Evolutionary conservation across 495 filamentous ascomycete species (phyloP), one percentile per base, ranked within the genome.

Genomic region (Oleoguttula mirabilis): DNA sequence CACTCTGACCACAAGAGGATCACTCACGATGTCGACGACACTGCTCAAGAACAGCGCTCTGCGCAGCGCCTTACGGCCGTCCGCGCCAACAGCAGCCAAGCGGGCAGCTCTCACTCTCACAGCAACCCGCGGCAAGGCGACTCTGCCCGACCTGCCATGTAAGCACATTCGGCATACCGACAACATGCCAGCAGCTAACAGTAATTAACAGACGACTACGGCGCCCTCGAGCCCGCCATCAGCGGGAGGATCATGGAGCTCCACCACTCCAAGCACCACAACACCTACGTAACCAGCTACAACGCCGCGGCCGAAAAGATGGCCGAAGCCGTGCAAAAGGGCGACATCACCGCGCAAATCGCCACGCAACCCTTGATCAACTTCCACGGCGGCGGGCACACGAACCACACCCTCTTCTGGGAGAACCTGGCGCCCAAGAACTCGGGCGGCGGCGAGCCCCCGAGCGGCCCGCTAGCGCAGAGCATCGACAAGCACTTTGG

Each of bases 231-330:
- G 63, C 90, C 90, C 50, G 65, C 82, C 60, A 92, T 98, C 68
- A 88, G 82, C 31, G 88, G 84, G 67, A 79, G 86, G 72, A 98
- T 98, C 69, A 98, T 98, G 90, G 88, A 98, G 73, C 71, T 86
- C 6, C 81, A 86, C 65, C 76, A 86, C 72, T 70, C 66, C 56
- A 81, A 78, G 56, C 81, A 86, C 67, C 81, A 86, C 66, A 67
- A 82, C 54, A 82, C 80, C 46, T 86, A 86, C 61, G 81, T 86
- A 42, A 84, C 70, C 59, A 73, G 73, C 32, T 72, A 78, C 57
- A 86, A 86, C 64, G 64, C 66, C 28, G 72, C 72, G 10, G 55
- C 69, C 23, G 75, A 81, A 51, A 71, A 77, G 49, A 68, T 83
- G 32, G 66, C 57, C 25, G 68, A 71, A 32, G 80, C 80, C 22